Evolutionary conservation across 2,329 filamentous ascomycete species (phyloP).

Genomic region (Sporothrix humicola): DNA sequence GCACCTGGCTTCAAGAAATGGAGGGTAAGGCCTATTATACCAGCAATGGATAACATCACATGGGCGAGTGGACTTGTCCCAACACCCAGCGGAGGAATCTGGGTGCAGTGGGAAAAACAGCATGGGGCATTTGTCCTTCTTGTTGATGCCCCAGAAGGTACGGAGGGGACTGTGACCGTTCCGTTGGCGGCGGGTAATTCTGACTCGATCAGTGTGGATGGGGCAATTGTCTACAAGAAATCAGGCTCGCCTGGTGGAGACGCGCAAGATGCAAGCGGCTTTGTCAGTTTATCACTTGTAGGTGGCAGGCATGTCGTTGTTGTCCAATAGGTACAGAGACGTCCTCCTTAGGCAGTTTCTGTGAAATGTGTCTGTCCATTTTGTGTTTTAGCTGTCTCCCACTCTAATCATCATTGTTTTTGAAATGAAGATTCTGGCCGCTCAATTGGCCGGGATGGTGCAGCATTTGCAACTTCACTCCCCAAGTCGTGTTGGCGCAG

Average conservation of each 20-base stretch:
- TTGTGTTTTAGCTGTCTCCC: neutral
- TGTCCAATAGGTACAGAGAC: neutral
- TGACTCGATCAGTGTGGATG: conserved; percentile 37
- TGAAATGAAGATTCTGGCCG: no score
- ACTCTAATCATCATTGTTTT: neutral
- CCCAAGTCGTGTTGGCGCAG: neutral
- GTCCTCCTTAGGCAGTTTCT: neutral
- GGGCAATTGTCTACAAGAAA: conserved; percentile 43
- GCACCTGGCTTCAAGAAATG: conserved; percentile 53
- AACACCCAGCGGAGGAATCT: conserved; percentile 49
- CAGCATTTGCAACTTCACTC: neutral
- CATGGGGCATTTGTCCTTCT: conserved; percentile 40
- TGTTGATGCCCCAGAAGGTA: conserved; percentile 44
- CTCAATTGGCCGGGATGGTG: no score
- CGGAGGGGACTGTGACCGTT: conserved; percentile 42
- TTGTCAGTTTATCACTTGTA: conserved; percentile 31
- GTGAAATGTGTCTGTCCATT: neutral
- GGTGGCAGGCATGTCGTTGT: conserved; percentile 32
- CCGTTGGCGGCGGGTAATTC: conserved; percentile 34
- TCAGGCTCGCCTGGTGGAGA: conserved; percentile 35
- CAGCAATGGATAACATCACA: conserved; percentile 43
- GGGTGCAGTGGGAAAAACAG: conserved; percentile 47
- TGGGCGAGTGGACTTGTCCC: conserved; percentile 54
- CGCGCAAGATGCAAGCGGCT: conserved; percentile 39
- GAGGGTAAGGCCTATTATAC: conserved; percentile 48